phyloP scores from a whole-genome alignment of 176 grass and related monocot species.

The Juncus effusus region DNA sequence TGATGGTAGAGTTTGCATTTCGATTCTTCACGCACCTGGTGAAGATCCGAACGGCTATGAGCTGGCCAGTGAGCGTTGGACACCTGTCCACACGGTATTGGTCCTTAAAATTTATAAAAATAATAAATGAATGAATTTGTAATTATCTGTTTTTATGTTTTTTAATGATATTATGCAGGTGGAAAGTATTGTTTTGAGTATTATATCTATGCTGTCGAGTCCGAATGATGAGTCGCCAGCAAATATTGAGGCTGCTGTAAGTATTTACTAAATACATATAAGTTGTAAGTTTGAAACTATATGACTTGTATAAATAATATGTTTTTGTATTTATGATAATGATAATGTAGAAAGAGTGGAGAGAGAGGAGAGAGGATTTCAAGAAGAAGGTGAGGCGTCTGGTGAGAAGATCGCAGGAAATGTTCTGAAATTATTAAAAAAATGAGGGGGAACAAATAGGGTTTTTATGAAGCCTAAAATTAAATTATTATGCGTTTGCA shows the following conservation, averaged over 20 bases:
- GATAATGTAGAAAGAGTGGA: slow-evolving; percentile 86
- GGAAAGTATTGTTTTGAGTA: slow-evolving; percentile 91
- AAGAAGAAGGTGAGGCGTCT: slow-evolving; percentile 77
- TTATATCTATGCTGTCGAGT: slow-evolving; percentile 93
- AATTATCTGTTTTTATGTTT: not conserved
- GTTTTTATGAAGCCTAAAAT: not conserved
- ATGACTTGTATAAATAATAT: slow-evolving; percentile 2
- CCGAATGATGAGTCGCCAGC: slow-evolving; percentile 86
- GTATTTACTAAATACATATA: slow-evolving; percentile 21
- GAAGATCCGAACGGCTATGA: slow-evolving; percentile 94
- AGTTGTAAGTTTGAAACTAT: slow-evolving; percentile 8
- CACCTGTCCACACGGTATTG: slow-evolving; percentile 81
- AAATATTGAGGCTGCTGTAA: slow-evolving; percentile 92
- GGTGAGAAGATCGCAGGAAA: slow-evolving; percentile 81
- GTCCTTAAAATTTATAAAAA: no score
- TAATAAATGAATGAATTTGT: not conserved
- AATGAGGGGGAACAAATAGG: not conserved
- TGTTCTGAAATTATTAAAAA: slow-evolving; percentile 48
- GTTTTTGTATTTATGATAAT: not conserved
- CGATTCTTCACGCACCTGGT: slow-evolving; percentile 95
- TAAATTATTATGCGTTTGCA: slow-evolving; percentile 3
- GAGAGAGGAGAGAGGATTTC: slow-evolving; percentile 80
- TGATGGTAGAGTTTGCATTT: slow-evolving; percentile 92
- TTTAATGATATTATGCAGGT: slow-evolving; percentile 41
- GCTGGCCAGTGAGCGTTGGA: slow-evolving; percentile 96